Base-by-base conservation (phyloP, 2,329 filamentous ascomycete genomes). In the Sarocladium brachiariae region DNA sequence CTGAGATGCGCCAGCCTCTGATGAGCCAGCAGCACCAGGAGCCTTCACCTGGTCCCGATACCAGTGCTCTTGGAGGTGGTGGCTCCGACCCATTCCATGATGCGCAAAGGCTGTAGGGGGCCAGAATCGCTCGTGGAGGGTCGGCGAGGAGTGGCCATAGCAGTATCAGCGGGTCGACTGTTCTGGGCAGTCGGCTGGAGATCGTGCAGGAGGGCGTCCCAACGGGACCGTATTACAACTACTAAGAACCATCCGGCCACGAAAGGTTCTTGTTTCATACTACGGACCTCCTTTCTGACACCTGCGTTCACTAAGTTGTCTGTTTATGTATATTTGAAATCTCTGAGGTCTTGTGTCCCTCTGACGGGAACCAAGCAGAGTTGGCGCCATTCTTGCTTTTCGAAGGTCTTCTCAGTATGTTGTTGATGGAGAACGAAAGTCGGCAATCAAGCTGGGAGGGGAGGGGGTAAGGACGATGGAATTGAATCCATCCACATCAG, bases 71-170 rank as follows among this genome's bases (percentile, higher is more conserved):
- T 8, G 59, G 56, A 45, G 57, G 58, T 16, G 54, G 55, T 25
- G 58, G 53, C 43, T 56, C 52, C 18, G 61, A 71, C 54, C 69
- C 69, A 47, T 71, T 71, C 58, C 60, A 66, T 54, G 68, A 71
- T 62, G 57, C 60, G 55, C 51, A 57, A 54, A 63, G 61, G 47
- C 51, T 57, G 51, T 66, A 66, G 62, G 58, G 51, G 55, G 52
- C 51, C 25, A 54, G 55, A 9, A 19, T 16, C 31, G 31, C 47
- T 16, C 43, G 52, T 54, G 38, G 51, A 50, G 50, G 23, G 13
- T n/a, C 31, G 24, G 49, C 34, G n/a, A 25, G n/a, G n/a, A 52
- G 52, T 49, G 53, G 50, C 21, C 50, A 54, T 25, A 35, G 35
- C n/a, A 24, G 25, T 18, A 14, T 35, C 13, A 43, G 39, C 39